Evolutionary conservation across 2,329 filamentous ascomycete genomes (phyloP).

Genomic region (Penicillium sp.): DNA sequence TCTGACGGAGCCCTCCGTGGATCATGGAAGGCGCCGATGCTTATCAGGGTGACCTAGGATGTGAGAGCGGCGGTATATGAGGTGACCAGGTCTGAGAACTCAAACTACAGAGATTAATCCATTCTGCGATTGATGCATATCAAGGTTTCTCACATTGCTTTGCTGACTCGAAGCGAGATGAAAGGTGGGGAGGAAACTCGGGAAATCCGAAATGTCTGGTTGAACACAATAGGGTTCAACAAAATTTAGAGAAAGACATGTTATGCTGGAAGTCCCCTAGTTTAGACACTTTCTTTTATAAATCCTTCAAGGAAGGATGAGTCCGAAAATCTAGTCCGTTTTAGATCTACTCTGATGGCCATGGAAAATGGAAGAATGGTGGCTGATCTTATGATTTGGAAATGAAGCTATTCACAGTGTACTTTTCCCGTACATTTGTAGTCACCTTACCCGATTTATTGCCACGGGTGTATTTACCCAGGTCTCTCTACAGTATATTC

Average conservation of each 20-base stretch:
- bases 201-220: no score
- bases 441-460: not conserved
- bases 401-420: not conserved
- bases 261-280: no score
- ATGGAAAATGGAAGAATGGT: not conserved
- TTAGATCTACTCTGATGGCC: not conserved
- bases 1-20: constrained; percentile 13
- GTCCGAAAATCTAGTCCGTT: no score
- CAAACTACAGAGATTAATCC: not conserved
- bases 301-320: no score
- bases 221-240: no score
- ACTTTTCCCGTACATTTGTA: not conserved
- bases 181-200: no score
- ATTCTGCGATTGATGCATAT: not conserved
- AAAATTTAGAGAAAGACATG: no score
- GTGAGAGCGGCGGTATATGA: not conserved
- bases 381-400: not conserved
- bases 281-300: no score
- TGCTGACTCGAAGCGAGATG: not conserved
- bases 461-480: not conserved
- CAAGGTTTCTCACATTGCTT: not conserved
- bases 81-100: not conserved
- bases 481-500: not conserved
- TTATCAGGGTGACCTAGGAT: constrained; percentile 1
- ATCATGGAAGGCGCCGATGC: constrained; percentile 17